Percentiles rank a stretch among this genome's conserved stretches.
These are phyloP conservation scores for Eremomyces bilateralis DNA, from an alignment of 495 filamentous ascomycete species.

Conservation along the genomic window DNA sequence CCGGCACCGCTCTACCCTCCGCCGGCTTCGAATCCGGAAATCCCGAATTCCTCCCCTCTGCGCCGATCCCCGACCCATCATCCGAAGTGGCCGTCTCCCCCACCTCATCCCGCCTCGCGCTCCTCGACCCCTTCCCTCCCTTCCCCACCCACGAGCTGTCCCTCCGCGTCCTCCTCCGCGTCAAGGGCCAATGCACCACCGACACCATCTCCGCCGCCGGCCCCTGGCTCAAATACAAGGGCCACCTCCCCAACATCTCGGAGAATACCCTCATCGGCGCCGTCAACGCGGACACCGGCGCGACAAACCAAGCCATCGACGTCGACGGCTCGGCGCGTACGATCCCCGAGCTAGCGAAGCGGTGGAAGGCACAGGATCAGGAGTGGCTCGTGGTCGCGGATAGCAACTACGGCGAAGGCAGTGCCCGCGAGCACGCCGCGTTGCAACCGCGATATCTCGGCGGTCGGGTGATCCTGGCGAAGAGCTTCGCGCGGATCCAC, in stretches of 20 bases:
- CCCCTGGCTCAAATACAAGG: conserved; percentile 98
- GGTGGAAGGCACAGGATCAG: conserved; percentile 50
- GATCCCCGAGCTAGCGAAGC: conserved; percentile 68
- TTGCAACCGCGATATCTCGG: conserved; percentile 87
- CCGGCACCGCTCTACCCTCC: conserved; percentile 52
- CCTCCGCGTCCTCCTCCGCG: conserved; percentile 73
- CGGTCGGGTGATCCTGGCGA: conserved; percentile 66
- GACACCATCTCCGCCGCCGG: conserved; percentile 96
- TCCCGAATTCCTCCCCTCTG: conserved; percentile 47
- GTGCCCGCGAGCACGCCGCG: conserved; percentile 88
- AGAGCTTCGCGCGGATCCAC: conserved; percentile 90
- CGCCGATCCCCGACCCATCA: conserved; percentile 41
- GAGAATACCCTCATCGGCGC: conserved; percentile 93
- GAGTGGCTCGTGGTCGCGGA: conserved; percentile 90
- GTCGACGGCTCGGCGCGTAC: conserved; percentile 37
- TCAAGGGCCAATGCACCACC: conserved; percentile 92
- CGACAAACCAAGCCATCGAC: conserved; percentile 81
- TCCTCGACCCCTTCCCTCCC: conserved; percentile 73
- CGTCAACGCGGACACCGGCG: conserved; percentile 72
- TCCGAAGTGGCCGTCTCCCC: conserved; percentile 57
- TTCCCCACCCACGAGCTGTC: conserved; percentile 61
- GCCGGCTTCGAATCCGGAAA: conserved; percentile 65
- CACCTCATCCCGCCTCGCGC: conserved; percentile 65
- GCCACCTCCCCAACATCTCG: conserved; percentile 90
- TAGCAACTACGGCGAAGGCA: conserved; percentile 95